Conservation (phyloP, 2,329 filamentous ascomycete species). For the Fusarium drepaniforme region DNA sequence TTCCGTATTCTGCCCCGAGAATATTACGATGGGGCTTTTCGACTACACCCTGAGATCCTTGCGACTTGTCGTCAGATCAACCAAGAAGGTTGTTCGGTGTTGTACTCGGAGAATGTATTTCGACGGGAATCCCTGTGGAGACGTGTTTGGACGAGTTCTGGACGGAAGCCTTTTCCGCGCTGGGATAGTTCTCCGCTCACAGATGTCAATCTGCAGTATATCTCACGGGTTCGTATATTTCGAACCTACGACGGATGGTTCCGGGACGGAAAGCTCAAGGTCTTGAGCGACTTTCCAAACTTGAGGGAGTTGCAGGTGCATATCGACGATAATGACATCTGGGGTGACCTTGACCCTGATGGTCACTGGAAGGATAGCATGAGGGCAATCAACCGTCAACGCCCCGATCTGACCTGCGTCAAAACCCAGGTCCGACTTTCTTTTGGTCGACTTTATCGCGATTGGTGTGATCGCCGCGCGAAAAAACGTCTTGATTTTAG, state of each 20-base stretch:
- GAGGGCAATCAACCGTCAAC: not conserved
- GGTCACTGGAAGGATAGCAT: not conserved
- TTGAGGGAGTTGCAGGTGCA: constrained; percentile 20
- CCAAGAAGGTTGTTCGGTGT: constrained; percentile 11
- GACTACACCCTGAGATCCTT: constrained; percentile 2
- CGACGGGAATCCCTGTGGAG: constrained; percentile 10
- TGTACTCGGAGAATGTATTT: constrained; percentile 24
- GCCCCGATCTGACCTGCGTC: not conserved
- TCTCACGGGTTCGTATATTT: constrained; percentile 9
- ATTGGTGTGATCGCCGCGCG: constrained; percentile 7
- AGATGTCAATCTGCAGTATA: not conserved
- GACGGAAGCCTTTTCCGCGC: not conserved
- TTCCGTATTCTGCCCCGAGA: constrained; percentile 13
- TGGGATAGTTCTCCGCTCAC: constrained; percentile 12
- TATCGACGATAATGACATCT: not conserved
- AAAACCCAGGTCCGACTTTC: not conserved
- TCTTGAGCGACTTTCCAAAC: constrained; percentile 10
- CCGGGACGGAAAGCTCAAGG: not conserved
- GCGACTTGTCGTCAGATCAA: constrained; percentile 15
- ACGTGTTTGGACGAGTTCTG: not conserved
- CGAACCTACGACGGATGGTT: constrained; percentile 7
- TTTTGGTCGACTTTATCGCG: not conserved
- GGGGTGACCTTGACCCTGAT: not conserved
- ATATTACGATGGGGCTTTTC: not conserved
- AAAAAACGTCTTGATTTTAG: not conserved